These are phyloP conservation scores for Cystofilobasidium macerans DNA, from an alignment of 768 basidiomycete species.

Conservation along the genomic window DNA sequence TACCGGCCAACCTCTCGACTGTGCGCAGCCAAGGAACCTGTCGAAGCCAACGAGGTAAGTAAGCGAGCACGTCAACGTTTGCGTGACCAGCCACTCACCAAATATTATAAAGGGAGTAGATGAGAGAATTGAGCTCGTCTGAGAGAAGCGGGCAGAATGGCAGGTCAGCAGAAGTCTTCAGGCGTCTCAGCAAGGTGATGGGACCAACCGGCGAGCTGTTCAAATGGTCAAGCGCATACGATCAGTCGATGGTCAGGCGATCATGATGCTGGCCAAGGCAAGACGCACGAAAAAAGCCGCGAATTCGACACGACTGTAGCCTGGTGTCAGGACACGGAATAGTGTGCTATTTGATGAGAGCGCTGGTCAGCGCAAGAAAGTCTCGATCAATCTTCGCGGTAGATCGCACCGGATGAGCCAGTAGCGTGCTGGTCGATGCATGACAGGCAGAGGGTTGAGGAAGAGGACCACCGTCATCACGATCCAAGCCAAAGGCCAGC, in stretches of 20 bases:
- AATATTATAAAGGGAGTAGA: constrained; percentile 25
- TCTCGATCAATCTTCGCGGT: neutral
- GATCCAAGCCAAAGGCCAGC: constrained; percentile 55
- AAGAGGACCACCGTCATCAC: constrained; percentile 50
- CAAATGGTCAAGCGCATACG: neutral
- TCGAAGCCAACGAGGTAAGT: no score
- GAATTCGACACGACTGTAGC: constrained; percentile 32
- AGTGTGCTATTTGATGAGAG: no score
- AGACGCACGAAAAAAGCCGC: constrained; percentile 42
- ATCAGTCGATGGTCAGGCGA: no score
- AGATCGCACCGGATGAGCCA: constrained; percentile 58
- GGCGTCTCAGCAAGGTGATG: neutral
- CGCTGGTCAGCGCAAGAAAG: no score
- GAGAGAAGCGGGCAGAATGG: neutral
- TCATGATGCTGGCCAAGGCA: no score
- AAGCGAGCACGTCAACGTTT: neutral
- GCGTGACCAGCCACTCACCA: neutral
- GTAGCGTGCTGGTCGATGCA: constrained; percentile 55
- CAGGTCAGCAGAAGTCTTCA: no score
- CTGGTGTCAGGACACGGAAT: constrained; percentile 18
- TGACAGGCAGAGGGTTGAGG: constrained; percentile 63
- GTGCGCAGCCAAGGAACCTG: constrained; percentile 24
- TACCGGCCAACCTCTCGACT: constrained; percentile 45
- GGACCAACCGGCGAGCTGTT: neutral
- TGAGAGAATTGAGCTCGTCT: constrained; percentile 28